phyloP scores from a whole-genome alignment of 352 stramenopile species.

The Phytophthora pini region DNA sequence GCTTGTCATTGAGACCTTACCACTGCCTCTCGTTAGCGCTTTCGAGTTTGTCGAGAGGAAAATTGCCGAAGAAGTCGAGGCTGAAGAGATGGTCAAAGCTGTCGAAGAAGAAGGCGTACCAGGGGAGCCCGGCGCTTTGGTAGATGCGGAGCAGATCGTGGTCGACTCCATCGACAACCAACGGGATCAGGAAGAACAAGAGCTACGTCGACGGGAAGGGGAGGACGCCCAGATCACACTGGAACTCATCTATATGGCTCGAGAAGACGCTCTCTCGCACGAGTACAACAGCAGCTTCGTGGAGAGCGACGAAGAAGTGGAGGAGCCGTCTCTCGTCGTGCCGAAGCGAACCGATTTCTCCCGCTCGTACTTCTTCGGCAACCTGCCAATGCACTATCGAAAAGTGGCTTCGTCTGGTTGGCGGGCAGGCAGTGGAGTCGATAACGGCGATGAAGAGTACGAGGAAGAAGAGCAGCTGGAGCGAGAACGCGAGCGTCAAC shows the following conservation, averaged over 20 bases:
- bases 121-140: constrained; percentile 12
- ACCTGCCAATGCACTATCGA: constrained; percentile 53
- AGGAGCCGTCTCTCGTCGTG: constrained; percentile 40
- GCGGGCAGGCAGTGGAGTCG: constrained; percentile 60
- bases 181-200: constrained; percentile 33
- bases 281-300: constrained; percentile 40
- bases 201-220: constrained; percentile 20
- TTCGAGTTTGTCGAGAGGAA: constrained; percentile 42
- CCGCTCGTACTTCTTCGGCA: constrained; percentile 75
- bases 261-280: constrained; percentile 34
- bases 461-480: constrained; percentile 74
- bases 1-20: constrained; percentile 52
- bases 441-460: constrained; percentile 79
- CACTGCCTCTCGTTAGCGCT: constrained; percentile 29
- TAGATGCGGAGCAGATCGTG: constrained; percentile 9
- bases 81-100: constrained; percentile 13
- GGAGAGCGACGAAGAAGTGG: constrained; percentile 66
- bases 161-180: constrained; percentile 20
- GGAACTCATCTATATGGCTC: constrained; percentile 37
- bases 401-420: constrained; percentile 55
- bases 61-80: constrained; percentile 18
- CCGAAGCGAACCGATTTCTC: constrained; percentile 76
- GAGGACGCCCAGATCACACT: constrained; percentile 29
- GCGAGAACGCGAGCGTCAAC: constrained; percentile 60
- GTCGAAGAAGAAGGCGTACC: constrained; percentile 12